Evolutionary conservation across 345 rosid genomes (phyloP).

Genomic region (Citrus medica): DNA sequence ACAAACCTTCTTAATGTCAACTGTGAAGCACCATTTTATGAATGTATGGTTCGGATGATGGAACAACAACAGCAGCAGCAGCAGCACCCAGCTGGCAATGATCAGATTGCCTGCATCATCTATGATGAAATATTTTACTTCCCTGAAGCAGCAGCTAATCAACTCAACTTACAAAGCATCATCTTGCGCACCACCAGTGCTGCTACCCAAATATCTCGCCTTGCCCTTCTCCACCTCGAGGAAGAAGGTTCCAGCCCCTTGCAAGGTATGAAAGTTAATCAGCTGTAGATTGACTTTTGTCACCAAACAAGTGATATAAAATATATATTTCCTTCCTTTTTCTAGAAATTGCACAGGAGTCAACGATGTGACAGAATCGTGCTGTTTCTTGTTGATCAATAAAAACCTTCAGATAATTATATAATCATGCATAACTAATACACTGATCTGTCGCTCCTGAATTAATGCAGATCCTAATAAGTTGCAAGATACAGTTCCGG

Average conservation of each 20-base stretch:
- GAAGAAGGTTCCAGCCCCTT: not conserved
- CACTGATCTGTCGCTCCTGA: not conserved
- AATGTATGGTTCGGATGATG: constrained; percentile 1
- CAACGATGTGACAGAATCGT: not conserved
- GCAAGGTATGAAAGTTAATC: not conserved
- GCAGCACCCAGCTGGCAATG: not conserved
- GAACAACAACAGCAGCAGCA: not conserved
- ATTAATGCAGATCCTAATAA: not conserved
- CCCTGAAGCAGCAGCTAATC: not conserved
- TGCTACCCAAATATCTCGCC: not conserved
- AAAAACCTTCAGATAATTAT: not conserved
- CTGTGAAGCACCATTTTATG: constrained; percentile 4
- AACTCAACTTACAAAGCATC: constrained; percentile 11
- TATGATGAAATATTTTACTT: constrained; percentile 15
- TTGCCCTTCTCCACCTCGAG: not conserved
- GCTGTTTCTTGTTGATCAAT: not conserved
- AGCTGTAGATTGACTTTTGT: not conserved
- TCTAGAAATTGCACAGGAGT: not conserved
- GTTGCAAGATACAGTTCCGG: not conserved
- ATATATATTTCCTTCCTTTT: not conserved
- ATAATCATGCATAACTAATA: no score
- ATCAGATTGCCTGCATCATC: not conserved
- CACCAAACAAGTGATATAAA: not conserved
- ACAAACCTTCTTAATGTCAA: not conserved
- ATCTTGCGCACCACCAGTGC: constrained; percentile 10